Conservation (phyloP, 2,329 filamentous ascomycete species). For the Geosmithia flava region DNA sequence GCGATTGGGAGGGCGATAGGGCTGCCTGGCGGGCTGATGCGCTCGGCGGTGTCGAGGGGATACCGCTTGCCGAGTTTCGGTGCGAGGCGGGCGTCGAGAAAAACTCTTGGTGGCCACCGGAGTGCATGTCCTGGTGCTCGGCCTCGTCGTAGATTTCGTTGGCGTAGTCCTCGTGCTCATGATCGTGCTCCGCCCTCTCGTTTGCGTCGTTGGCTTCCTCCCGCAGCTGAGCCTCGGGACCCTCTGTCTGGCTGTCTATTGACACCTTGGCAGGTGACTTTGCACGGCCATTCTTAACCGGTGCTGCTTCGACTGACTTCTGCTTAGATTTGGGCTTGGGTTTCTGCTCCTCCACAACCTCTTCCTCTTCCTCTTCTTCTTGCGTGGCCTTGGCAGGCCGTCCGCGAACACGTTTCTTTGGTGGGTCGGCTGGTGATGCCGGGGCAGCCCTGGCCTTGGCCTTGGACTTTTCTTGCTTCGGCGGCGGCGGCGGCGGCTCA, state of each 20-base stretch:
- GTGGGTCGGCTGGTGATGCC: neutral
- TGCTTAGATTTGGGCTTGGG: neutral
- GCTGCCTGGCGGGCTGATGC: constrained; percentile 37
- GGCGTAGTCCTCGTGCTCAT: neutral
- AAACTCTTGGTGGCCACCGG: neutral
- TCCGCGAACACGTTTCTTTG: constrained; percentile 14
- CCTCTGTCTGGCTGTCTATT: constrained; percentile 8
- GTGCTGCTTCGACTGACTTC: constrained; percentile 7
- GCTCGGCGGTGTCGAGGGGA: constrained; percentile 2
- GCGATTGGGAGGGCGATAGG: constrained; percentile 52
- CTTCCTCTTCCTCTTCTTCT: neutral
- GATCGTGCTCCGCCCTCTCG: neutral
- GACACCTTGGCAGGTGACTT: constrained; percentile 18
- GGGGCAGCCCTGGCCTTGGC: neutral
- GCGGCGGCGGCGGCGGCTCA: constrained; percentile 1
- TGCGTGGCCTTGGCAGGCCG: constrained; percentile 18
- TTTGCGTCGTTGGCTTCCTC: constrained; percentile 3
- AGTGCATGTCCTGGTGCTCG: neutral
- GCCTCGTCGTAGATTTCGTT: constrained; percentile 1
- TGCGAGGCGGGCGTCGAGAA: neutral
- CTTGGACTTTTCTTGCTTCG: no score
- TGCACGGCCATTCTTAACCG: constrained; percentile 15
- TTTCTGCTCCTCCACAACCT: neutral
- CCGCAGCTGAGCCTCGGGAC: constrained; percentile 2
- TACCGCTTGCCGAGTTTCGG: neutral